These are phyloP conservation scores for Albifimbria verrucaria DNA, from an alignment of 2,329 filamentous ascomycete species.

Conservation along the genomic window DNA sequence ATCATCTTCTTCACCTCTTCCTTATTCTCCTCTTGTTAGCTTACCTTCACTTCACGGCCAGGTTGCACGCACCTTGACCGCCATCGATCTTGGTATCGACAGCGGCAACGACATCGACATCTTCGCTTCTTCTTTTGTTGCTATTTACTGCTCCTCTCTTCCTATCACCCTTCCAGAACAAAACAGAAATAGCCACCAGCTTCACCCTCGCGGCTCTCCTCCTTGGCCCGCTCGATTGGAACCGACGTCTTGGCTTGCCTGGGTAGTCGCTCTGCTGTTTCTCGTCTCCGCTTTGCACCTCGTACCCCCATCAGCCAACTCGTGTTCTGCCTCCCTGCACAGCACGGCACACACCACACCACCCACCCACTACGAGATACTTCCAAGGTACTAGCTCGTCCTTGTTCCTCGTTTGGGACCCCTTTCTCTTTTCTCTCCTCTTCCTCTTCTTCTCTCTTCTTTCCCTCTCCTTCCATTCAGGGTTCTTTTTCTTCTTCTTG, in stretches of 20 bases:
- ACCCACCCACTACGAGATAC: not conserved
- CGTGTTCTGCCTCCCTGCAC: not conserved
- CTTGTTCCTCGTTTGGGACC: not conserved
- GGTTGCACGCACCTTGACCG: no score
- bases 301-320: not conserved
- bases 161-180: no score
- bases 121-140: no score
- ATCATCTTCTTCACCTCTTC: no score
- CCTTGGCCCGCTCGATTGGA: not conserved
- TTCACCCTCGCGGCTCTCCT: no score
- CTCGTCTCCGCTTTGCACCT: not conserved
- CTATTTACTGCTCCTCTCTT: no score
- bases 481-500: not conserved
- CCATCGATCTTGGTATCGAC: no score
- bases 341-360: not conserved
- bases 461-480: conserved; percentile 1
- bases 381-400: not conserved
- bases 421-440: not conserved
- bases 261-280: not conserved
- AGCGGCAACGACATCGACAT: no score
- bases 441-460: conserved; percentile 21
- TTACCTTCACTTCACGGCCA: no score
- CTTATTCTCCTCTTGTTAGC: no score
- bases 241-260: not conserved
- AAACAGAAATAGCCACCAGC: no score